Evolutionary conservation across 1,139 yeast species (phyloP).

Genomic region (Spathaspora jeffriesii): DNA sequence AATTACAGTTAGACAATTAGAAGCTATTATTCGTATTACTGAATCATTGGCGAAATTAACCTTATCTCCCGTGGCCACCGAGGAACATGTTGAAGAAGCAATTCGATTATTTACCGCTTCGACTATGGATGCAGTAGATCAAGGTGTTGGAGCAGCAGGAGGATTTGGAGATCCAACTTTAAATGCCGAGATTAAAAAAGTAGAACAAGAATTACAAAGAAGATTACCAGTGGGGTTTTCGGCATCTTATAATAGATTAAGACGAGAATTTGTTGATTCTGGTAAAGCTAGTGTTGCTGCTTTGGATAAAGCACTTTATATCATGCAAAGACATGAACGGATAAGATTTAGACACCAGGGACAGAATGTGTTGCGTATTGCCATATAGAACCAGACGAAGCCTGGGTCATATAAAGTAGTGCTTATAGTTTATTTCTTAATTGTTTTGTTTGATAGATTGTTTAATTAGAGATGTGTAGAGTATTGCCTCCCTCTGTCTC

Average conservation of each 20-base stretch:
- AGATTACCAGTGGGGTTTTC: slow-evolving; percentile 98
- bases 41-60: slow-evolving; percentile 91
- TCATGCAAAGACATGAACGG: slow-evolving; percentile 83
- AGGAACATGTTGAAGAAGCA: slow-evolving; percentile 94
- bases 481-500: no score
- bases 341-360: slow-evolving; percentile 89
- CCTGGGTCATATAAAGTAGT: no score
- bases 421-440: background rate
- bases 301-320: slow-evolving; percentile 78
- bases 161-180: slow-evolving; percentile 51
- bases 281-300: slow-evolving; percentile 70
- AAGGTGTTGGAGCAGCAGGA: slow-evolving; percentile 58
- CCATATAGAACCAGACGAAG: no score
- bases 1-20: slow-evolving; percentile 95
- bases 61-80: slow-evolving; percentile 81
- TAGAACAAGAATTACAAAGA: slow-evolving; percentile 84
- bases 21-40: slow-evolving; percentile 94
- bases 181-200: slow-evolving; percentile 69
- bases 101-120: slow-evolving; percentile 93
- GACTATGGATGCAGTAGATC: slow-evolving; percentile 96
- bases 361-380: slow-evolving; percentile 79
- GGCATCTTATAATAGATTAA: slow-evolving; percentile 81
- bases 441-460: slow-evolving; percentile 3
- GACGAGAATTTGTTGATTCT: slow-evolving; percentile 80
- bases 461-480: no score